Evolutionary conservation across 1,139 yeast species (phyloP).

Genomic region (Sugiyamaella sp.): DNA sequence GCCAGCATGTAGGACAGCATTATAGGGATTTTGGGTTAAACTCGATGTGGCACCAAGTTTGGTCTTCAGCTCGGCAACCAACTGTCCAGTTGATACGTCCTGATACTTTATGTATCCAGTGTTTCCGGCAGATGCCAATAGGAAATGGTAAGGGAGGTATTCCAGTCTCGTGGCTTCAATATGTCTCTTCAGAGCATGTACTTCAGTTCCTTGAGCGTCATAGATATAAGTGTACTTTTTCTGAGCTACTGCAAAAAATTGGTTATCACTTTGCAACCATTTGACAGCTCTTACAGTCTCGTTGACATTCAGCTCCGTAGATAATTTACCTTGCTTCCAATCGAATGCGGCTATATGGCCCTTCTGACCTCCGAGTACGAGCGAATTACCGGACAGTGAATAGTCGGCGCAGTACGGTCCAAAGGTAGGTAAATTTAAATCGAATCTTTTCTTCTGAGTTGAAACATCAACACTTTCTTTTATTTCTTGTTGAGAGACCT

Average conservation of each 20-base stretch:
- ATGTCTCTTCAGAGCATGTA: constrained; percentile 90
- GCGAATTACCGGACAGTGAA: constrained; percentile 82
- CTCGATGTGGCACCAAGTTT: constrained; percentile 88
- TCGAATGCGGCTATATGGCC: constrained; percentile 97
- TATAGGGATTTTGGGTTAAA: constrained; percentile 91
- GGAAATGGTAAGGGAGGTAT: constrained; percentile 89
- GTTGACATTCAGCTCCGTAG: constrained; percentile 79
- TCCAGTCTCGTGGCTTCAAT: constrained; percentile 81
- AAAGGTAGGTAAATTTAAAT: constrained; percentile 69
- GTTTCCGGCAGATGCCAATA: constrained; percentile 84
- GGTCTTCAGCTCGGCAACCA: constrained; percentile 82
- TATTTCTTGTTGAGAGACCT: constrained; percentile 81
- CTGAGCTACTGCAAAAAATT: constrained; percentile 95
- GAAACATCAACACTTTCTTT: constrained; percentile 74
- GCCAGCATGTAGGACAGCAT: constrained; percentile 93
- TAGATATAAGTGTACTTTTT: constrained; percentile 92
- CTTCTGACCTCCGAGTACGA: constrained; percentile 82
- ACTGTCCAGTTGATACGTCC: constrained; percentile 90
- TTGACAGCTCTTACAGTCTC: constrained; percentile 92
- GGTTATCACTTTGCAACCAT: constrained; percentile 81
- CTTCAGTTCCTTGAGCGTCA: constrained; percentile 86
- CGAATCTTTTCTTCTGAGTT: constrained; percentile 71
- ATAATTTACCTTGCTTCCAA: constrained; percentile 86
- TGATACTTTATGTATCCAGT: constrained; percentile 89
- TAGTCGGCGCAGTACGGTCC: constrained; percentile 89